Conservation (phyloP, 73 alveolate genomes). For the Stentor coeruleus region DNA sequence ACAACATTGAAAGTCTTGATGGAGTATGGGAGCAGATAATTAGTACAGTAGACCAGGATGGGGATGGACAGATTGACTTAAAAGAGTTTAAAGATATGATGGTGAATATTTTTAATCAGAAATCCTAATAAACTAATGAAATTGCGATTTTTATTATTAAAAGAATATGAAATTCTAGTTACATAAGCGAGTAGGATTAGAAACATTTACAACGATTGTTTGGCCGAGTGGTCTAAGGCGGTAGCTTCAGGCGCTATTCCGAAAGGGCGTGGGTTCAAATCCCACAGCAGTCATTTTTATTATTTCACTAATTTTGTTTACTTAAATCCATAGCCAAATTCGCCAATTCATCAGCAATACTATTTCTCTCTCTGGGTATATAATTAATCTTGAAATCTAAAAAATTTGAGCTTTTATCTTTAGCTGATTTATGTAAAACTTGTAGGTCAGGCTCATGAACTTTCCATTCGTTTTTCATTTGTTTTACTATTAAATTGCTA, state of each 20-base stretch:
- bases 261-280: constrained; percentile 89
- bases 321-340: constrained; percentile 16
- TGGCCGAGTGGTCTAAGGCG: constrained; percentile 93
- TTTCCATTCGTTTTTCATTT: neutral
- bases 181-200: too few relatives aligned
- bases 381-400: neutral
- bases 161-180: too few relatives aligned
- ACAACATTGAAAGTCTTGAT: constrained; percentile 37
- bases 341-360: constrained; percentile 10
- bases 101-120: too few relatives aligned
- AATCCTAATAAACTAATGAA: too few relatives aligned
- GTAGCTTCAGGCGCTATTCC: constrained; percentile 87
- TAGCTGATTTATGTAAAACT: neutral
- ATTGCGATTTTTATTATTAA: too few relatives aligned
- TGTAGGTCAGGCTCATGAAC: constrained; percentile 7
- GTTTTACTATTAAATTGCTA: neutral
- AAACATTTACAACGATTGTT: constrained; percentile 38
- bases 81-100: too few relatives aligned
- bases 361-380: constrained; percentile 8
- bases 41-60: constrained; percentile 48
- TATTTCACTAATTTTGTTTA: constrained; percentile 24
- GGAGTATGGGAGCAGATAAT: constrained; percentile 45
- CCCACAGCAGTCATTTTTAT: constrained; percentile 78
- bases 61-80: constrained; percentile 52
- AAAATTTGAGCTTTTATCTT: too few relatives aligned